These are phyloP conservation scores for Talaromyces wortmannii DNA, from an alignment of 495 filamentous ascomycete species.

Conservation along the genomic window DNA sequence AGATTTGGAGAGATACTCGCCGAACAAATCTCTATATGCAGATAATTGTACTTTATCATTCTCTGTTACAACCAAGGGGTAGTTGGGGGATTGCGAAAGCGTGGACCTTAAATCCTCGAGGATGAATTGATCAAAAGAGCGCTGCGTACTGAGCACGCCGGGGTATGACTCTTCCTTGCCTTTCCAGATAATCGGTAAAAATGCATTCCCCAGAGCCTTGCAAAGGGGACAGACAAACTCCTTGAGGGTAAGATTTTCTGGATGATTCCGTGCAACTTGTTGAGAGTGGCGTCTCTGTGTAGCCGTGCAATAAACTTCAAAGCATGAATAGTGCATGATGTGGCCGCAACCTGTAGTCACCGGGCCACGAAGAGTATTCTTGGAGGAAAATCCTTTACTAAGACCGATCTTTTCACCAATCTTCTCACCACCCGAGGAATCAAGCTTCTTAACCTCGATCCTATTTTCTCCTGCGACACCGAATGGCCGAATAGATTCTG, in stretches of 20 bases:
- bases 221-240: constrained; percentile 98
- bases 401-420: constrained; percentile 71
- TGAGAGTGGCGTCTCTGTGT: constrained; percentile 76
- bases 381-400: constrained; percentile 78
- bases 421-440: constrained; percentile 61
- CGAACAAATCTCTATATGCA: constrained; percentile 52
- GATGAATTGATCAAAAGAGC: constrained; percentile 55
- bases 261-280: constrained; percentile 89
- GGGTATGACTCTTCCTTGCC: constrained; percentile 78
- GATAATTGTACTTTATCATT: constrained; percentile 28
- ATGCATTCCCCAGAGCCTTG: constrained; percentile 93
- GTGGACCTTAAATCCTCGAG: constrained; percentile 18
- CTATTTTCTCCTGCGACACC: constrained; percentile 85
- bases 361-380: constrained; percentile 62
- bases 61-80: constrained; percentile 28
- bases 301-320: constrained; percentile 80
- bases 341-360: constrained; percentile 91
- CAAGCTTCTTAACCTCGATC: constrained; percentile 65
- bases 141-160: constrained; percentile 51
- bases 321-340: constrained; percentile 97
- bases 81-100: constrained; percentile 27
- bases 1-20: constrained; percentile 51
- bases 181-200: constrained; percentile 94
- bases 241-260: constrained; percentile 64
- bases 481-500: constrained; percentile 76